These are phyloP conservation scores for Venturia nashicola DNA, from an alignment of 2,329 filamentous ascomycete species.

Conservation along the genomic window DNA sequence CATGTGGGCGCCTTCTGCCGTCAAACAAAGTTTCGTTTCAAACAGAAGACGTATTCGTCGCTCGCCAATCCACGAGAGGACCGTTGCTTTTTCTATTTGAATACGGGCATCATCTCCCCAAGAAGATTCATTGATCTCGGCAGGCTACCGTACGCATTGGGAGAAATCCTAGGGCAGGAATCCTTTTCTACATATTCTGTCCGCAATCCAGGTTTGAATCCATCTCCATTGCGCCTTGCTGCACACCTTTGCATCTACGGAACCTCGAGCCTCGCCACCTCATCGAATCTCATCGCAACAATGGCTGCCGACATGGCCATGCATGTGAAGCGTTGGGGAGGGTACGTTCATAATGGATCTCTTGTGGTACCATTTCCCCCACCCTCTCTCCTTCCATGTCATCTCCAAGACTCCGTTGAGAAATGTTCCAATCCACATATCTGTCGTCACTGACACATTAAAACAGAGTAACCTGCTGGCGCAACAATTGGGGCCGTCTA, in stretches of 20 bases:
- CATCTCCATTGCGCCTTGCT: not conserved
- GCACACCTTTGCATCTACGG: not conserved
- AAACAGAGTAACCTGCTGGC: not conserved
- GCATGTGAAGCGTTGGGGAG: not conserved
- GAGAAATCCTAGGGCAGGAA: not conserved
- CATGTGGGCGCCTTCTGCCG: not conserved
- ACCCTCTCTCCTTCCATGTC: not conserved
- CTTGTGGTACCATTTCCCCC: not conserved
- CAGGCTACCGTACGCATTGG: not conserved
- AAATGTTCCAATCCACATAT: not conserved
- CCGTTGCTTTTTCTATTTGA: not conserved
- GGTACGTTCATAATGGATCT: not conserved
- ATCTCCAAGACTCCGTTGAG: not conserved
- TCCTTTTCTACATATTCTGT: not conserved
- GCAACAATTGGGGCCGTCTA: not conserved
- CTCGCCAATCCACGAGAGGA: not conserved
- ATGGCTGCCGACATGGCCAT: not conserved
- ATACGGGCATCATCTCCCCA: not conserved
- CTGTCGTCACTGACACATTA: not conserved
- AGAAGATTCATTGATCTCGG: not conserved
- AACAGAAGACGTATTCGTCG: not conserved
- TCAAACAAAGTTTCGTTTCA: slow-evolving; percentile 3
- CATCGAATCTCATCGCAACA: not conserved
- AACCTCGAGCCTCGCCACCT: not conserved
- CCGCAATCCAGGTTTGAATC: not conserved